These are phyloP conservation scores for Amaranthus palmeri DNA, from an alignment of 148 eudicot species.

Conservation along the genomic window DNA sequence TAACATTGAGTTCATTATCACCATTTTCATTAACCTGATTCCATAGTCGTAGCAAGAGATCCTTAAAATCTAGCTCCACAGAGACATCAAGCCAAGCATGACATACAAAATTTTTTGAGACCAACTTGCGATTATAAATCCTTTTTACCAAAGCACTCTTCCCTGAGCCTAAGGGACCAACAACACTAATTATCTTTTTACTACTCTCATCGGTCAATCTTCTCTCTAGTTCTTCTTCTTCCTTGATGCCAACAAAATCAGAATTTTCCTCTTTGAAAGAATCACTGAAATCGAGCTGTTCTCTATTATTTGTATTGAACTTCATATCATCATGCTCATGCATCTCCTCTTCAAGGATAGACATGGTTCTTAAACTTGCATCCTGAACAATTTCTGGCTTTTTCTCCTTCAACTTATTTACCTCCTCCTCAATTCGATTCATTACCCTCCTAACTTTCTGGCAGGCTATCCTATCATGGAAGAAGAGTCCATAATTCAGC, in stretches of 20 bases:
- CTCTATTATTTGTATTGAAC: background rate
- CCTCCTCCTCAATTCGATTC: background rate
- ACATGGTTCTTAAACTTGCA: constrained; percentile 2
- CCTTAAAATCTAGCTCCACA: background rate
- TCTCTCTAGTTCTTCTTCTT: background rate
- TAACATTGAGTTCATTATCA: constrained; percentile 12
- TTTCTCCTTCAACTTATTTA: background rate
- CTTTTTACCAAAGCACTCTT: constrained; percentile 23
- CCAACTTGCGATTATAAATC: constrained; percentile 16
- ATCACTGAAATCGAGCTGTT: background rate
- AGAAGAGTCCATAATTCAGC: constrained; percentile 14
- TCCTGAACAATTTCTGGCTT: background rate
- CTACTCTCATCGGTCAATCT: background rate
- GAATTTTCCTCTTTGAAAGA: constrained; percentile 6
- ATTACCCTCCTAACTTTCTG: constrained; percentile 9
- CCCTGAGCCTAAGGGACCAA: constrained; percentile 24
- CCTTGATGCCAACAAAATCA: constrained; percentile 11
- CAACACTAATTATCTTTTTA: background rate
- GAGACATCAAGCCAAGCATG: constrained; percentile 25
- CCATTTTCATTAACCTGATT: constrained; percentile 13
- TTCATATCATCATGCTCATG: background rate
- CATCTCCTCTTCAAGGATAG: background rate
- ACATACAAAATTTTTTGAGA: constrained; percentile 12
- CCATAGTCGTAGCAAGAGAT: constrained; percentile 12
- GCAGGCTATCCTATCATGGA: constrained; percentile 17